Evolutionary conservation across 2,329 filamentous ascomycete genomes (phyloP), one percentile per base, ranked within the genome.

Genomic region (Paracamarosporium sp.): DNA sequence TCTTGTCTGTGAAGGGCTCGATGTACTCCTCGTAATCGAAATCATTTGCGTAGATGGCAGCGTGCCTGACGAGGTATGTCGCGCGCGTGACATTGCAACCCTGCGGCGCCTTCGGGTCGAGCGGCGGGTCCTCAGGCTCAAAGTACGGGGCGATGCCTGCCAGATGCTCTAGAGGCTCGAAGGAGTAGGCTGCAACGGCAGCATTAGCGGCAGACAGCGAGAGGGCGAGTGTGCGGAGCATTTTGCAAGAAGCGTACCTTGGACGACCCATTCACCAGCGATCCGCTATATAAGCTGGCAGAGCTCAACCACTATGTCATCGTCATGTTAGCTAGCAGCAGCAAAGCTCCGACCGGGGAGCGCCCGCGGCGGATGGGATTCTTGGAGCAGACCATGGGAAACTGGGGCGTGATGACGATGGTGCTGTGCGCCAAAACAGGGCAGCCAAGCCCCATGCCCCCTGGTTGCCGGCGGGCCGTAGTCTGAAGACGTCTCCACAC

Each of bases 1-100:
- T 74, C 74, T 90, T 90, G 58, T 80, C 66, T 4, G 79, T 76
- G 63, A 84, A 83, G 0, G 81, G 81, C 63, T 82, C 78, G 27
- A 84, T 80, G 66, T 82, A 83, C 31, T 74, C 70, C 63, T 83
- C 81, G 61, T 80, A 83, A 60, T 83, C 81, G 64, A 82, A 83
- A 55, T 82, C 80, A 56, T 84, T 84, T 35, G 80, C 80, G 58
- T 81, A 82, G 59, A 84, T 83, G 33, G 81, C 81, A 1, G 81
- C 80, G 67, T 83, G 82, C 11, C 82, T 77, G 20, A 83, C 74
- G 6, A 83, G 77, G 60, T 83, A 82, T 5, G 81, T 77, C 9
- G 80, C 81, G 48, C 79, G 72, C 9, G 79, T 82, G 25, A 83
- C 80, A 61, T 82, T 80, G 74, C 82, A 84, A 54, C 82, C 81